Base-by-base conservation (phyloP, 179 eudicot species). In the Corrigiola litoralis region DNA sequence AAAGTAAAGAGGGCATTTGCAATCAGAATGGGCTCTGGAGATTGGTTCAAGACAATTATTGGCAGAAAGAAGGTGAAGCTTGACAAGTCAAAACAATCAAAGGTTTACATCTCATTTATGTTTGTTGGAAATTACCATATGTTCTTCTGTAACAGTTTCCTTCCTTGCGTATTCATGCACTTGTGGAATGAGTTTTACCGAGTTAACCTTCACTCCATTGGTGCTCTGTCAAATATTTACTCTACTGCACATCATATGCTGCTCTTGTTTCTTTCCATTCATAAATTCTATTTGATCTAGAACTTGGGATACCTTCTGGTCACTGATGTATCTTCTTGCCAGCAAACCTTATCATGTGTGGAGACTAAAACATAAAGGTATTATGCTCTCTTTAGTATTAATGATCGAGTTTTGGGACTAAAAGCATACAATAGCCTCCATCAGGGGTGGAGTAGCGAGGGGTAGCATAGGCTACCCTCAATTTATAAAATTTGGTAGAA, bases 41-140 rank as follows among this genome's bases (percentile, higher is more conserved):
- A 64, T 71, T 80, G 84, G 84, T 67, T 80, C 41, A 80, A 74
- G 81, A 68, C 72, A 7, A 71, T 77, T 41, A 71, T 77, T 31
- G 45, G 69, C 37, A 74, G 71, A 66, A 80, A 74, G 79, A 80
- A 80, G 76, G 74, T 48, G 50, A 77, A 74, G 70, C 61, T 67
- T 67, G 79, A 68, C 53, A 80, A 77, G 65, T 56, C 63, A 4
- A 66, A 67, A 32, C 61, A 41, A 29, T 40, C 71, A 42, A 74
- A 64, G 84, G 84, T 80, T 33, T 58, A 79, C 68, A 28, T 49
- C 29, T 41, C 6, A 18, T 55, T 57, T n/a, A 23, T 11, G n/a
- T n/a, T n/a, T n/a, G n/a, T n/a, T n/a, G n/a, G 18, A 24, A 49
- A 28, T 8, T 24, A n/a, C 24, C 38, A 5, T 48, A 8, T 32